phyloP scores from a whole-genome alignment of 2,329 filamentous ascomycete species.

The Exophiala viscosa region DNA sequence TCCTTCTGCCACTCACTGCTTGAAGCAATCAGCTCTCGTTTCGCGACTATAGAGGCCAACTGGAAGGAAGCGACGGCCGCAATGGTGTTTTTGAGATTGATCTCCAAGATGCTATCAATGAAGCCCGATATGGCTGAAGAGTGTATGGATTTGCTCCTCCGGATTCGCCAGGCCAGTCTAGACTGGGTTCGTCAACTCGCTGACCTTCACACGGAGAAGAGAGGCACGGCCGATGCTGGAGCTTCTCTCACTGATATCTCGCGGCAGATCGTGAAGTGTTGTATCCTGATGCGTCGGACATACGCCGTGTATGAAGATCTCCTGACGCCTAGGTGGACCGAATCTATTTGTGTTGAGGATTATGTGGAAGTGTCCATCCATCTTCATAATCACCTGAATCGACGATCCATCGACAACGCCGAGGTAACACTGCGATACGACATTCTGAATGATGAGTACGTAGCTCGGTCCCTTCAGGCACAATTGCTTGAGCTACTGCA shows the following conservation, averaged over 20 bases:
- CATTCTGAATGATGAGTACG: constrained; percentile 18
- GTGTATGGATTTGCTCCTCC: constrained; percentile 40
- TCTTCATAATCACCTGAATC: constrained; percentile 7
- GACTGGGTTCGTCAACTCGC: constrained; percentile 13
- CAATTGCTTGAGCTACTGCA: constrained; percentile 19
- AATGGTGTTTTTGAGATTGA: constrained; percentile 40
- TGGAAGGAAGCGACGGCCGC: constrained; percentile 49
- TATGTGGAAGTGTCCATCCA: constrained; percentile 22
- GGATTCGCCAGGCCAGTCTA: constrained; percentile 32
- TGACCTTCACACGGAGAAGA: constrained; percentile 18
- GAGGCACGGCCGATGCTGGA: constrained; percentile 28
- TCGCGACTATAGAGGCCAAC: constrained; percentile 44
- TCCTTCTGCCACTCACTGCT: constrained; percentile 34
- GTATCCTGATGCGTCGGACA: constrained; percentile 39
- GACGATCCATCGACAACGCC: not conserved
- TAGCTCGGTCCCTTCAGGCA: not conserved
- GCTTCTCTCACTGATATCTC: constrained; percentile 33
- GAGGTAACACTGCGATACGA: constrained; percentile 2
- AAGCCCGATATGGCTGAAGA: not conserved
- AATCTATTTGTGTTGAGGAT: constrained; percentile 18
- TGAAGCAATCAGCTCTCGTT: constrained; percentile 30
- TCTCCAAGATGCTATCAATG: constrained; percentile 44
- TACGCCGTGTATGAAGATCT: constrained; percentile 4
- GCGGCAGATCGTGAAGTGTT: constrained; percentile 39
- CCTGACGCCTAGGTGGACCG: not conserved